A percentile compares a stretch with the other conserved stretches of the same genome.
These are phyloP conservation scores for Hymenoscyphus scutula DNA, from an alignment of 2,329 filamentous ascomycete genomes.

Conservation along the genomic window DNA sequence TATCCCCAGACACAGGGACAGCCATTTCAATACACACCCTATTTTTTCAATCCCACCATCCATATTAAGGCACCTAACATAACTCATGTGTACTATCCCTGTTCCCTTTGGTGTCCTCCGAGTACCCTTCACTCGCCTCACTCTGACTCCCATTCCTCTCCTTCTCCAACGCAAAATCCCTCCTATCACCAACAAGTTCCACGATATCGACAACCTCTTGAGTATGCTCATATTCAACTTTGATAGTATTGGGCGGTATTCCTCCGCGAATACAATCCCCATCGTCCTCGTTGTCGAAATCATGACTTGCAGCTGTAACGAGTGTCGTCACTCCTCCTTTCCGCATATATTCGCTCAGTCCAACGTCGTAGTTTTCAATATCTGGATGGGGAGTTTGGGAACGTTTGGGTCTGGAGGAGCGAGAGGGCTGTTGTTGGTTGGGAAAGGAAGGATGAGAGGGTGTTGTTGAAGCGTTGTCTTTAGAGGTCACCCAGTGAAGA, in stretches of 20 bases:
- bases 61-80: background rate
- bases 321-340: conserved; percentile 23
- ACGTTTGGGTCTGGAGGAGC: conserved; percentile 6
- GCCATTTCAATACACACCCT: too few species aligned
- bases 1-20: too few species aligned
- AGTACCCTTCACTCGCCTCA: background rate
- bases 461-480: conserved; percentile 37
- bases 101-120: background rate
- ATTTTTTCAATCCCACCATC: too few species aligned
- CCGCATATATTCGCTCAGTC: conserved; percentile 16
- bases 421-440: conserved; percentile 9
- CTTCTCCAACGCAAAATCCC: conserved; percentile 1
- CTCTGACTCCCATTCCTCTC: background rate
- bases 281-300: conserved; percentile 11
- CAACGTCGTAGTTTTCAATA: conserved; percentile 12
- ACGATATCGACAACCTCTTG: conserved; percentile 9
- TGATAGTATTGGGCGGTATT: conserved; percentile 19
- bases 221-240: conserved; percentile 20
- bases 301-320: conserved; percentile 17
- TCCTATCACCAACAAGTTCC: background rate
- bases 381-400: conserved; percentile 7
- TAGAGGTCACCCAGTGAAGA: conserved; percentile 57
- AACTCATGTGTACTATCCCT: background rate
- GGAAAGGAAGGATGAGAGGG: conserved; percentile 9
- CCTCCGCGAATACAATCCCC: conserved; percentile 11